Evolutionary conservation across 2,329 filamentous ascomycete genomes (phyloP), one percentile per base, ranked within the genome.

Genomic region (Albophoma yamanashiensis): DNA sequence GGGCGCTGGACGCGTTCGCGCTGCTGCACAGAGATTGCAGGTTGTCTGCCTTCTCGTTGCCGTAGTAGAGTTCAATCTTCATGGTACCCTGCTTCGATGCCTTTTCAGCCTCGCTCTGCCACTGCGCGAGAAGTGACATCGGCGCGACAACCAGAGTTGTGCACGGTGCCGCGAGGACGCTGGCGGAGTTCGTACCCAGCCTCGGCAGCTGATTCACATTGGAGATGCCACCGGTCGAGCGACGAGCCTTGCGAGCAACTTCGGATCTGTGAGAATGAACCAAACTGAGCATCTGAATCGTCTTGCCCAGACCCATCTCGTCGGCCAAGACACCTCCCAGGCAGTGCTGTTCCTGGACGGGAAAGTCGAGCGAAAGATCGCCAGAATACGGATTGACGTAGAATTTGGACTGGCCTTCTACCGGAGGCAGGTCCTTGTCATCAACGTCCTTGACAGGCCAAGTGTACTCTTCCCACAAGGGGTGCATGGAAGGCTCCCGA

Each of bases 341-440:
- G 66, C 94, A 99, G 70, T 95, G 91, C 69, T 97, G 94, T 68
- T 97, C 91, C 70, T 99, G 94, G 2, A 86, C 84, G 0, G 94
- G 94, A 65, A 99, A 99, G 7, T 96, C 86, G 0, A 97, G 78
- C 2, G 92, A 95, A 58, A 99, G 77, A 66, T 97, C 93, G 11
- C 94, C 94, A 8, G 92, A 97, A 72, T 99, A 99, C 0, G 93
- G 93, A 67, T 99, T 99, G 67, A 97, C 88, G 67, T 97, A 99
- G 68, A 99, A 99, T 61, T 83, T 85, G 9, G 83, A 74, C 66
- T 92, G 86, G 3, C 81, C 84, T 12, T 84, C 77, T 9, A 94
- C 79, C 22, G 71, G 69, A 0, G 88, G 86, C 14, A 97, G 69
- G 6, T 88, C 83, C 50, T 89, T 84, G 65, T 94, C 92, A 65